Evolutionary conservation across 148 eudicot genomes (phyloP), one percentile per base, ranked within the genome.

Genomic region (Rhododendron williamsianum): DNA sequence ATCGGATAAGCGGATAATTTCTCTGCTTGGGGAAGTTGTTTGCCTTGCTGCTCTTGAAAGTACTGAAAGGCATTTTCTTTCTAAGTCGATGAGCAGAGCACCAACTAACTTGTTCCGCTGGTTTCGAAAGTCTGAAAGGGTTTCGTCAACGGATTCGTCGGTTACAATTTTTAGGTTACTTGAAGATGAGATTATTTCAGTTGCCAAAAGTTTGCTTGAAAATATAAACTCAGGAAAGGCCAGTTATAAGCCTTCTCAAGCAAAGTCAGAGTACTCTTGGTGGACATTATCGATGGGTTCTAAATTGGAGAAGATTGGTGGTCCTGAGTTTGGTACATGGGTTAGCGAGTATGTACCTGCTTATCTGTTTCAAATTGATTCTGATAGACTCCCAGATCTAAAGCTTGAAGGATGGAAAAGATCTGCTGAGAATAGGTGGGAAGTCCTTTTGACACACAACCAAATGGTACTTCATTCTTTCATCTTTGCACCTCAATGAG

Each of bases 11-110:
- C 82, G 43, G 63, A 78, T 88, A 52, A 88, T 97, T 81, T 91
- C 93, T 87, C 88, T 86, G 85, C 92, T 97, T 80, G 98, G 93
- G 38, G 99, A 97, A 91, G 99, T 91, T 88, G 79, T 95, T 86
- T 93, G 96, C 86, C 86, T 71, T 86, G 85, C 91, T 85, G 90
- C 93, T 72, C 89, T 97, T 82, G 94, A 93, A 83, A 91, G 89
- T 88, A 91, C 93, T 72, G 88, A 92, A 87, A 91, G 88, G 82
- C 85, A 90, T 83, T 91, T 89, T 83, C 63, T 86, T 84, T 76
- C 52, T 36, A 88, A 87, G 81, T 85, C 92, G 16, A 73, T 76
- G 49, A 88, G 91, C 49, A 86, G 85, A 84, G 84, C 89, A 82
- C 43, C 91, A 73, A 86, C 67, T 81, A 87, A 87, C 80, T 83